Conservation (phyloP, 768 basidiomycete genomes). For the Rhizopogon vinicolor region DNA sequence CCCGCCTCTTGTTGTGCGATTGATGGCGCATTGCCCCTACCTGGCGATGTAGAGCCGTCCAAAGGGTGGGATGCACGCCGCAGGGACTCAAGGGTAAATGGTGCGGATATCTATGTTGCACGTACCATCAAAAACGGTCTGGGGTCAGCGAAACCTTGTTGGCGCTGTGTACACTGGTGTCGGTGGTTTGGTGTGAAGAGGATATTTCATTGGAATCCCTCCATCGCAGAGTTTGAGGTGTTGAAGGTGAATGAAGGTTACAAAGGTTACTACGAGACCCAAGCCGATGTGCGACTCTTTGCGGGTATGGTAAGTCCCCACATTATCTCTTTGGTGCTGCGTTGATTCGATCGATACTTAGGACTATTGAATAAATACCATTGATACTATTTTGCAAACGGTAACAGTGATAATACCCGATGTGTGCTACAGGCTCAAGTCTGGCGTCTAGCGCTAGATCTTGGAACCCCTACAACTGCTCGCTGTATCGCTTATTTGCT, state of each 20-base stretch:
- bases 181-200: conserved; percentile 53
- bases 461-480: conserved; percentile 2
- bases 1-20: not conserved
- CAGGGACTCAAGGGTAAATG: conserved; percentile 39
- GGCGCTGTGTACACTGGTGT: conserved; percentile 54
- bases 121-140: conserved; percentile 45
- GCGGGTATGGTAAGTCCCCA: conserved; percentile 37
- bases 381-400: not conserved
- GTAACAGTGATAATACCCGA: not conserved
- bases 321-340: not conserved
- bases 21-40: not conserved
- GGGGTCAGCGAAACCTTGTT: conserved; percentile 49
- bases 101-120: conserved; percentile 52
- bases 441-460: not conserved
- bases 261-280: conserved; percentile 40
- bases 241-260: conserved; percentile 41
- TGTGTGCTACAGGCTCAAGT: not conserved
- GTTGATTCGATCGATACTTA: not conserved
- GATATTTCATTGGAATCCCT: conserved; percentile 48
- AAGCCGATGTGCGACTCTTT: conserved; percentile 38
- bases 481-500: not conserved
- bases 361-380: not conserved
- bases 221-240: conserved; percentile 31
- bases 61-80: conserved; percentile 31
- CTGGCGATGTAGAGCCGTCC: conserved; percentile 4